Evolutionary conservation across 176 grass and related monocot genomes (phyloP).

Genomic region (maize (Zea mays)): DNA sequence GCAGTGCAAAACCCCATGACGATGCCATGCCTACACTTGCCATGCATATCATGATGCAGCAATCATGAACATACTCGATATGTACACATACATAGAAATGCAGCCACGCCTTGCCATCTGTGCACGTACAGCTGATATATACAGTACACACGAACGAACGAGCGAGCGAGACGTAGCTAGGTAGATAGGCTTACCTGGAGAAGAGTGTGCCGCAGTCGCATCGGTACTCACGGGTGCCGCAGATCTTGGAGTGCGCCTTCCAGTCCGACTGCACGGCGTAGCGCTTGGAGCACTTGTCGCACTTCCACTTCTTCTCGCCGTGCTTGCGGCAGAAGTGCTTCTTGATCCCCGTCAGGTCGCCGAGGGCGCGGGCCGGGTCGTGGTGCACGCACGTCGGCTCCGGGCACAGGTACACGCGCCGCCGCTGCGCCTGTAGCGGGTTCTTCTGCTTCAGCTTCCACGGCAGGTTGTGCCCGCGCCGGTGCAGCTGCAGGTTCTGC

Average conservation of each 20-base stretch:
- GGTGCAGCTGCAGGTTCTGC: conserved; percentile 99
- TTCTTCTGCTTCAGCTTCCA: conserved; percentile 99
- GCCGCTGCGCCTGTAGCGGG: conserved; percentile 57
- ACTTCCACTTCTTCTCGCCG: conserved; percentile 99
- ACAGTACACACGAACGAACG: background rate
- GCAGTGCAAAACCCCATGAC: conserved; percentile 57
- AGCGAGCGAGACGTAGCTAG: too few species aligned
- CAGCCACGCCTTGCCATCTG: background rate
- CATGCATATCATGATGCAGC: conserved; percentile 50
- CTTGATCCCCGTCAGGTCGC: conserved; percentile 98
- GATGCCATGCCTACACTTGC: conserved; percentile 16
- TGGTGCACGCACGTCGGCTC: conserved; percentile 96
- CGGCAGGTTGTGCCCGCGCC: conserved; percentile 92
- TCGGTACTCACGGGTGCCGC: conserved; percentile 95
- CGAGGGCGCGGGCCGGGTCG: conserved; percentile 83
- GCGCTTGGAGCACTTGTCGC: conserved; percentile 96
- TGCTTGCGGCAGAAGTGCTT: conserved; percentile 99
- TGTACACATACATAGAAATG: background rate
- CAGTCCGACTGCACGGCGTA: conserved; percentile 98
- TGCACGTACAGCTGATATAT: background rate
- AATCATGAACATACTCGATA: conserved; percentile 26
- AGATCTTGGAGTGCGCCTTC: conserved; percentile 99
- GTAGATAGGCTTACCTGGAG: conserved; percentile 43
- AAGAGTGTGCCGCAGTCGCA: conserved; percentile 99
- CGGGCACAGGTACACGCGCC: conserved; percentile 93